Evolutionary conservation across 2,329 filamentous ascomycete species (phyloP), one percentile per base, ranked within the genome.

Genomic region (Xylariaceae sp.): DNA sequence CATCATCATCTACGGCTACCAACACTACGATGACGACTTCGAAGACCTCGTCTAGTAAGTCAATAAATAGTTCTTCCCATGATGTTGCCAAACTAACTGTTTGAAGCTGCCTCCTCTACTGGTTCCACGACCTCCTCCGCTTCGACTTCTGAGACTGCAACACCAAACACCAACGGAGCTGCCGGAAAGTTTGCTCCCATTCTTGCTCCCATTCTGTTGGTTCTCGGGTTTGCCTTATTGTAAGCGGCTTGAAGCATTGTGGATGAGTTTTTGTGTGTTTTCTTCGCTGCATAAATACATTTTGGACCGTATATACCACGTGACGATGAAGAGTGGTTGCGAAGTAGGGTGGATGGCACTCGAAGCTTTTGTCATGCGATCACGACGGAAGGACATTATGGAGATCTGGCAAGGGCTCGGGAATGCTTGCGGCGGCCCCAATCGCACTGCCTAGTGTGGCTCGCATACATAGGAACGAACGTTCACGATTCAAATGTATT

Each of bases 101-200:
- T 22, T 32, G 22, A 22, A 50, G 48, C 49, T 19, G 50, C 52
- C 34, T 40, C 50, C 9, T 17, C 42, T 19, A 34, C 37, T 19
- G 24, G 53, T 2, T 47, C 51, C 31, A 31, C 31, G 16, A 34
- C 40, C 29, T 13, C 39, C 17, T 45, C 45, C 17, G 39, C 53
- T 37, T 17, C 41, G 17, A 18, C 50, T 17, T 19, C 51, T 13
- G 13, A 43, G 43, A 54, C 53, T 15, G 44, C 22, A 28, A 34
- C 43, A 34, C 56, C 59, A 38, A 54, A 55, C 50, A 51, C 48
- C 40, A 61, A 60, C 46, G 56, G 47, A 22, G 60, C 54, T 36
- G 48, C 44, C 37, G 51, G 40, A 37, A 31, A 52, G 16, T 49
- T 44, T 28, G 55, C 55, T 42, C 53, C 59, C 44, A 41, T 59